Percentiles rank a stretch among this genome's conserved stretches.
phyloP scores from a whole-genome alignment of 257 asterid genomes.

The Ajuga chamaepitys region DNA sequence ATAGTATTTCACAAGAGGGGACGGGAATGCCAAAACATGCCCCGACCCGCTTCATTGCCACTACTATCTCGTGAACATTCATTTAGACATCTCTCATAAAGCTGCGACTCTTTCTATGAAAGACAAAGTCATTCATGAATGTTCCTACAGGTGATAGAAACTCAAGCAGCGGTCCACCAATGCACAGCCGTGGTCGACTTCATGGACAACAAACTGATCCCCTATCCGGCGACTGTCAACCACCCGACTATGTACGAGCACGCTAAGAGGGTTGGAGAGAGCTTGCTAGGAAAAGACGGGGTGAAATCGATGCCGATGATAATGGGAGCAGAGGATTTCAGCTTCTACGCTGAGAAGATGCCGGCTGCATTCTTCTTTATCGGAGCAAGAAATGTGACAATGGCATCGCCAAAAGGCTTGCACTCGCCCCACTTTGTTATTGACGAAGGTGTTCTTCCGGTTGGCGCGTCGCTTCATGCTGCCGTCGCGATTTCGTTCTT shows the following conservation, averaged over 20 bases:
- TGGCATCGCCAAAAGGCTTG: conserved; percentile 23
- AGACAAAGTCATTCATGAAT: no score
- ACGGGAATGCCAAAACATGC: no score
- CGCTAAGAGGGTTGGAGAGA: conserved; percentile 49
- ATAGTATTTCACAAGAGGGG: no score
- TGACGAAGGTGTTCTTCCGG: conserved; percentile 61
- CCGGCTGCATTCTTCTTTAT: conserved; percentile 53
- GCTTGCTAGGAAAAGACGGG: conserved; percentile 45
- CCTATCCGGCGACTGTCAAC: conserved; percentile 63
- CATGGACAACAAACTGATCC: conserved; percentile 39
- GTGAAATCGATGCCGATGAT: conserved; percentile 22
- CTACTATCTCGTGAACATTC: no score
- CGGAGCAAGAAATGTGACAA: conserved; percentile 43
- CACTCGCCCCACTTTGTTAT: conserved; percentile 60
- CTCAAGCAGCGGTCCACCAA: conserved; percentile 63
- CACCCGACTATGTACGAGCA: conserved; percentile 51
- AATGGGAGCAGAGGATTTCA: conserved; percentile 91
- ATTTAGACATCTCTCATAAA: no score
- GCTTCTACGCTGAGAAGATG: conserved; percentile 62
- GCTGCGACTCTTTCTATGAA: no score
- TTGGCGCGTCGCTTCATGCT: conserved; percentile 85
- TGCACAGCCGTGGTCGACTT: conserved; percentile 57
- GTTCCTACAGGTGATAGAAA: conserved; percentile 50
- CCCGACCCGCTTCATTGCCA: no score
- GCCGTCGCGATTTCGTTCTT: conserved; percentile 67